These are phyloP conservation scores for Mucor ambiguus DNA, from an alignment of 371 early-diverging fungal genomes.

Conservation along the genomic window DNA sequence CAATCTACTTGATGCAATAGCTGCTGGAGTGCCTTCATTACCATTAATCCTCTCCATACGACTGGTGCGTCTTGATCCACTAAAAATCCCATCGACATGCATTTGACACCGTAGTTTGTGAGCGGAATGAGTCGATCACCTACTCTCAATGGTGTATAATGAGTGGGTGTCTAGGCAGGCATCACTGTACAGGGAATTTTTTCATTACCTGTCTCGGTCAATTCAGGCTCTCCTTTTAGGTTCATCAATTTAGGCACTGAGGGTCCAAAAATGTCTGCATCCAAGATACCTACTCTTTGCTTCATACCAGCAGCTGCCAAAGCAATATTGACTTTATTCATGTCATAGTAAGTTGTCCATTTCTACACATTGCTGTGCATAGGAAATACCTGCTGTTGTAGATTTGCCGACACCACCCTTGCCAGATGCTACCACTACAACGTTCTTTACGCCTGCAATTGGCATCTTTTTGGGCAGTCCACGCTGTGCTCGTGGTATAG, in stretches of 20 bases:
- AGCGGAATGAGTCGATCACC: constrained; percentile 71
- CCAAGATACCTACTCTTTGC: constrained; percentile 78
- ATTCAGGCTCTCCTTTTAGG: constrained; percentile 72
- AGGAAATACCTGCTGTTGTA: constrained; percentile 72
- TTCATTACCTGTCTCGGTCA: constrained; percentile 54
- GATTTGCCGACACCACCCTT: constrained; percentile 94
- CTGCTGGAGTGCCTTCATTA: constrained; percentile 93
- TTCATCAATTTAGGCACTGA: constrained; percentile 88
- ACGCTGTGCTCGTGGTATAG: constrained; percentile 62
- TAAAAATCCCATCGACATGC: constrained; percentile 93
- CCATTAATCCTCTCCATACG: constrained; percentile 94
- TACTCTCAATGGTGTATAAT: constrained; percentile 4
- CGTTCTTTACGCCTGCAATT: constrained; percentile 69
- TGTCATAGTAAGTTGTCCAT: neutral
- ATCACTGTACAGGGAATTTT: neutral
- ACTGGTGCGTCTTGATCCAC: constrained; percentile 78
- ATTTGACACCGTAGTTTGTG: constrained; percentile 81
- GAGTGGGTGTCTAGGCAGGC: neutral
- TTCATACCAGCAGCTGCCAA: constrained; percentile 67
- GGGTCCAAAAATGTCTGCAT: constrained; percentile 92
- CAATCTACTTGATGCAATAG: constrained; percentile 85
- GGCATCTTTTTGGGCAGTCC: constrained; percentile 69
- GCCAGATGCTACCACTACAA: constrained; percentile 85
- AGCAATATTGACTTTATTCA: constrained; percentile 73
- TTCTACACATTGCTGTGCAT: neutral